Conservation (phyloP, 306 rosid genomes). For the Macrotyloma uniflorum region DNA sequence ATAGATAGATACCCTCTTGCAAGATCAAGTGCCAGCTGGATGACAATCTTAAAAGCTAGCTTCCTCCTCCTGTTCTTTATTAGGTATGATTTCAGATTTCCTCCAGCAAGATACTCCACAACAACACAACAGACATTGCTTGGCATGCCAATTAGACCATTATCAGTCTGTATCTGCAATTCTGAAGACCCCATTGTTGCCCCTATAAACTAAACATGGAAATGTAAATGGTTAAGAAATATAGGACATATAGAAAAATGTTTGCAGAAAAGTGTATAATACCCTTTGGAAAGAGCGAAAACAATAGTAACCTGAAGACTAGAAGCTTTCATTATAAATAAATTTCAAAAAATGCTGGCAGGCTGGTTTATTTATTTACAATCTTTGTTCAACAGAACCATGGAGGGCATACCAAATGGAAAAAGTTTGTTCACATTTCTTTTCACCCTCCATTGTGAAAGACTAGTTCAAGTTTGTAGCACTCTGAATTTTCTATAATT, state of each 20-base stretch:
- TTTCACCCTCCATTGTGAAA: constrained; percentile 30
- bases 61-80: constrained; percentile 95
- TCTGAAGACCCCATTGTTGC: constrained; percentile 96
- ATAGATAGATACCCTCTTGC: constrained; percentile 79
- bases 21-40: constrained; percentile 93
- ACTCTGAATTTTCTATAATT: not conserved
- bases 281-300: not conserved
- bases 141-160: constrained; percentile 88
- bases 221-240: constrained; percentile 8
- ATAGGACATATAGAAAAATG: not conserved
- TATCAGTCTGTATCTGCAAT: constrained; percentile 88
- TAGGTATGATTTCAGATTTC: constrained; percentile 78
- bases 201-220: constrained; percentile 78
- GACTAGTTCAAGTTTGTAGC: constrained; percentile 1
- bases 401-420: constrained; percentile 30
- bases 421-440: constrained; percentile 10
- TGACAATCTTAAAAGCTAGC: constrained; percentile 85
- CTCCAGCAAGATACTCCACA: constrained; percentile 96
- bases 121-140: constrained; percentile 89
- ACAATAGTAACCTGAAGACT: constrained; percentile 17
- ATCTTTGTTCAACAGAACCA: constrained; percentile 4
- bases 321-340: constrained; percentile 9
- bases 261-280: constrained; percentile 30
- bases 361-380: not conserved
- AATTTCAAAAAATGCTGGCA: constrained; percentile 14